Conservation (phyloP, 2,329 filamentous ascomycete genomes). For the Alternaria arborescens region DNA sequence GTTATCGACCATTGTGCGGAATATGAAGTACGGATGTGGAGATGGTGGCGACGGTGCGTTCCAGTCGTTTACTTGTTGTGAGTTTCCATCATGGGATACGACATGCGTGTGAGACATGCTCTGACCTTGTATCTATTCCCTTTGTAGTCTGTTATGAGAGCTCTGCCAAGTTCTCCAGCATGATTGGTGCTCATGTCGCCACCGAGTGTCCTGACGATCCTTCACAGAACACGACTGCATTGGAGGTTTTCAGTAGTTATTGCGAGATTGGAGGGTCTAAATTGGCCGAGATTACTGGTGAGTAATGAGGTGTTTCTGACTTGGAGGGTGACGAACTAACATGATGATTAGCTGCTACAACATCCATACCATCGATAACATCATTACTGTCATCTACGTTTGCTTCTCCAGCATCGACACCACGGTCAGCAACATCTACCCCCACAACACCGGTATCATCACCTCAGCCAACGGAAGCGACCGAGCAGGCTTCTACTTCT, state of each 20-base stretch:
- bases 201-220: constrained; percentile 1
- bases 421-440: background rate
- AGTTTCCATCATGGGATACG: background rate
- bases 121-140: background rate
- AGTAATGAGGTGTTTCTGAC: background rate
- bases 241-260: background rate
- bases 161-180: constrained; percentile 10
- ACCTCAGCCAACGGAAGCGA: background rate
- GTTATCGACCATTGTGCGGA: constrained; percentile 2
- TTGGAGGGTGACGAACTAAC: background rate
- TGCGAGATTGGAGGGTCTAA: background rate
- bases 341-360: background rate
- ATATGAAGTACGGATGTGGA: background rate
- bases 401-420: background rate
- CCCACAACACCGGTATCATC: background rate
- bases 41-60: background rate
- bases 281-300: background rate
- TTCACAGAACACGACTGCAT: constrained; percentile 1
- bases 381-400: background rate
- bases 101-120: background rate
- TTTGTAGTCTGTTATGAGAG: constrained; percentile 1
- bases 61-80: constrained; percentile 4
- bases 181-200: background rate
- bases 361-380: background rate
- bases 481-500: background rate